Evolutionary conservation across 2,329 filamentous ascomycete species (phyloP), one percentile per base, ranked within the genome.

Genomic region (Parastagonospora nodorum): DNA sequence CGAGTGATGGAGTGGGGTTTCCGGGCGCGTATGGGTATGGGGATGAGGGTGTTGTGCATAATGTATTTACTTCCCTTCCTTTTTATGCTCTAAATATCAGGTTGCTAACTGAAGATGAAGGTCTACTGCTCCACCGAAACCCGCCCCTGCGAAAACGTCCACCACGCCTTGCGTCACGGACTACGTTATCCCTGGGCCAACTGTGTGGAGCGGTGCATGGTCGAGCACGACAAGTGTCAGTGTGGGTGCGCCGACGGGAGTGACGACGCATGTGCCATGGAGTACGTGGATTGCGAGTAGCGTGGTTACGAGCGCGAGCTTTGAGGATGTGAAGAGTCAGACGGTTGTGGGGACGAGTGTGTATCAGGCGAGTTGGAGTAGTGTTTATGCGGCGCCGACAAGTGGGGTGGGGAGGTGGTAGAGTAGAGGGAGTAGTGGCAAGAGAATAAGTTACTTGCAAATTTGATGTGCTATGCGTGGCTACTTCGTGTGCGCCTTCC

Each of bases 161-260:
- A 60, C 62, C 2, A 57, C 53, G 0, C 42, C 59, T 10, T 69
- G 60, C 41, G 58, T 60, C 2, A 65, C 66, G 14, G 68, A 64
- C 11, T 78, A 77, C 58, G 65, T 68, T 2, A 76, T 77, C 47
- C 75, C 75, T 7, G 75, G 75, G 6, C 75, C 75, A 8, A 67
- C 69, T 1, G 69, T 74, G 5, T 75, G 70, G 71, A 55, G 52
- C 7, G 68, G 67, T 28, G 67, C 67, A 4, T 67, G 63, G 62
- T 52, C 62, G 6, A 61, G 69, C 45, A 75, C 73, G 2, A 70
- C 73, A 1, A 49, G 57, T 2, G 71, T 74, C 1, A 54, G 61
- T 5, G 53, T 71, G 0, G 66, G 68, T 0, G 62, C 64, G 4
- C 55, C 69, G 1, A 61, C 56, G 7, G 73, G 64, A 2, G 57